Evolutionary conservation across 1,139 yeast species (phyloP).

Genomic region (Kluyveromyces sp.): DNA sequence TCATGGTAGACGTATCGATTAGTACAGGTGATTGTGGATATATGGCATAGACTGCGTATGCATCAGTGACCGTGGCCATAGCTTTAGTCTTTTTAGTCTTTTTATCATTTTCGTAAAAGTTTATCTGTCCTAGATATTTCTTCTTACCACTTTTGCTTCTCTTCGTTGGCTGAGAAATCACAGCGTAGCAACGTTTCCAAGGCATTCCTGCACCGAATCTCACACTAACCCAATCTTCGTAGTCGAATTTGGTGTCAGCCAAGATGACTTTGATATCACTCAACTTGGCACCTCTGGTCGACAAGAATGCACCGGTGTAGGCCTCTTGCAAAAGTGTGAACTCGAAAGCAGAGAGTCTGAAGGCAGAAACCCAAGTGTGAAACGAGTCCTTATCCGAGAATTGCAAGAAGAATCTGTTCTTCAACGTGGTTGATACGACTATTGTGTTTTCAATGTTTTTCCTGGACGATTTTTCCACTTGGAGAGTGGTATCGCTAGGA

Average conservation of each 20-base stretch:
- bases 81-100: conserved; percentile 52
- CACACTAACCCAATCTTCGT: conserved; percentile 92
- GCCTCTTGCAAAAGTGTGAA: conserved; percentile 82
- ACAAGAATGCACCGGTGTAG: conserved; percentile 85
- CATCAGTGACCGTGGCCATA: conserved; percentile 70
- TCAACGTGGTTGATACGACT: conserved; percentile 82
- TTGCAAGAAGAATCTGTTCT: conserved; percentile 78
- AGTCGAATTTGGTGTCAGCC: conserved; percentile 76
- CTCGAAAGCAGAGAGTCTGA: conserved; percentile 73
- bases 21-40: conserved; percentile 79
- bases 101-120: conserved; percentile 59
- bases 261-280: conserved; percentile 81
- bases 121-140: conserved; percentile 44
- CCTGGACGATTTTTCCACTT: conserved; percentile 62
- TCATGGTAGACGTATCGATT: conserved; percentile 79
- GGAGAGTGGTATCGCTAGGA: conserved; percentile 57
- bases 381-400: conserved; percentile 53
- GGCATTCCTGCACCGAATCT: conserved; percentile 97
- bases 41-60: conserved; percentile 78
- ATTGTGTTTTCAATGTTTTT: conserved; percentile 71
- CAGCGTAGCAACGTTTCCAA: conserved; percentile 91
- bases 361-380: conserved; percentile 67
- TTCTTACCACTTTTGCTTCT: conserved; percentile 32
- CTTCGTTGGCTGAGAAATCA: conserved; percentile 65
- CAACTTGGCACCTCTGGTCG: conserved; percentile 78